A percentile compares a stretch with the other conserved stretches of the same genome.
phyloP scores from a whole-genome alignment of 2,329 filamentous ascomycete species.

The Cercospora canescens region DNA sequence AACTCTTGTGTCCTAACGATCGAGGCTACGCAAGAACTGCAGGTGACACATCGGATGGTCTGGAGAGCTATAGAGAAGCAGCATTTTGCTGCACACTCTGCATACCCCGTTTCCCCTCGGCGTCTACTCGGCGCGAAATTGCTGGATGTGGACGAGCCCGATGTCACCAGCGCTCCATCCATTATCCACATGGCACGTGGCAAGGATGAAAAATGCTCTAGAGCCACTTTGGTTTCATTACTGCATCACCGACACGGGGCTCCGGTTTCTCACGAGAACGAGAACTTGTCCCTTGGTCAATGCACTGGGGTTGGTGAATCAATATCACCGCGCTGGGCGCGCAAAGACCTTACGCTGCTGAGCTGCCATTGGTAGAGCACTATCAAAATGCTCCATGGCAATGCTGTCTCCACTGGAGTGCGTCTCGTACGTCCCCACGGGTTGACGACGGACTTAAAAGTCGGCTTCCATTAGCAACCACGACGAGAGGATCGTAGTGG shows the following conservation, averaged over 20 bases:
- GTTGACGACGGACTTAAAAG: neutral
- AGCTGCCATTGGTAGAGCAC: neutral
- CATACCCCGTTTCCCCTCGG: neutral
- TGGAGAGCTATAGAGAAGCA: no score
- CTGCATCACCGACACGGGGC: slow-evolving; percentile 10
- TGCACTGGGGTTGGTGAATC: slow-evolving; percentile 2
- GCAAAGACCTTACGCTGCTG: neutral
- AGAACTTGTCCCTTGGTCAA: neutral
- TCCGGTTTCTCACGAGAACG: neutral
- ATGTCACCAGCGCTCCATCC: neutral
- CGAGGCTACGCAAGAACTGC: neutral
- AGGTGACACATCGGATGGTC: no score
- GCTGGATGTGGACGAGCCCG: slow-evolving; percentile 6
- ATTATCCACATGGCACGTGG: slow-evolving; percentile 11
- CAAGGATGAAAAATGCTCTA: neutral
- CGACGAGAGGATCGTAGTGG: slow-evolving; percentile 4
- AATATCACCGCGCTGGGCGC: neutral
- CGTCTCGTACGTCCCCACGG: slow-evolving; percentile 11
- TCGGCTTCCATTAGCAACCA: neutral
- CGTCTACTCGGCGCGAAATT: neutral
- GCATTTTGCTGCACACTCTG: no score
- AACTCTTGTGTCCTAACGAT: neutral
- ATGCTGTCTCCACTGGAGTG: slow-evolving; percentile 12
- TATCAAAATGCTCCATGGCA: neutral
- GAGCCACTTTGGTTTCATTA: slow-evolving; percentile 3